Conservation (phyloP, 2,329 filamentous ascomycete species). For the Colletotrichum lindemuthianum region DNA sequence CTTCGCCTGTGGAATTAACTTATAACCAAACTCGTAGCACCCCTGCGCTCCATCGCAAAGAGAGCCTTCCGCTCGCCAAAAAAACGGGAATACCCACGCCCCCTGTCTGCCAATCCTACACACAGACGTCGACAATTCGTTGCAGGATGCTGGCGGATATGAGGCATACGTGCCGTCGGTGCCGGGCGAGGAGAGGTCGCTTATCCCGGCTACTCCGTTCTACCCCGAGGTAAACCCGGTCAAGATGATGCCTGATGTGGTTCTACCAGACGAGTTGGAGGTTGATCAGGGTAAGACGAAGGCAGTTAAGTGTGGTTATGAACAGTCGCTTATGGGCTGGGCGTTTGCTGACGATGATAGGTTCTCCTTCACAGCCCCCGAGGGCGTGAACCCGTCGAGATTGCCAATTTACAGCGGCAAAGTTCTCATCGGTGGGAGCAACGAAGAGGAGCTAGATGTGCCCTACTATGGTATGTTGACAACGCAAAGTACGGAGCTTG, state of each 20-base stretch:
- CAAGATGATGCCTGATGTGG: constrained; percentile 19
- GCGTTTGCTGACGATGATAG: neutral
- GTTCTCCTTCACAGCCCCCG: neutral
- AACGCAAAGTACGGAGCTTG: neutral
- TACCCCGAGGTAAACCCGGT: constrained; percentile 4
- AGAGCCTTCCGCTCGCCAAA: neutral
- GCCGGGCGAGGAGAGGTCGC: neutral
- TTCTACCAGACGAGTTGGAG: constrained; percentile 4
- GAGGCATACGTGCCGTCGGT: constrained; percentile 6
- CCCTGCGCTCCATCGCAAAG: neutral
- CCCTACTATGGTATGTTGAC: constrained; percentile 11
- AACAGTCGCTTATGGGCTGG: neutral
- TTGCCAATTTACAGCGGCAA: constrained; percentile 48
- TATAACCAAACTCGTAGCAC: neutral
- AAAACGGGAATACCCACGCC: neutral
- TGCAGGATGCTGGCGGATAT: constrained; percentile 45
- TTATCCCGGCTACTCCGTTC: neutral
- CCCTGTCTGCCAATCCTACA: neutral
- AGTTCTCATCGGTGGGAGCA: constrained; percentile 44
- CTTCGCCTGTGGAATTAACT: neutral
- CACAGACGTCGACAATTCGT: constrained; percentile 2
- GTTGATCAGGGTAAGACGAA: constrained; percentile 16
- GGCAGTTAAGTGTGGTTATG: constrained; percentile 9
- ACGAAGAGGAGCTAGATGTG: constrained; percentile 45
- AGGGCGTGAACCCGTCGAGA: constrained; percentile 38